A percentile compares a stretch with the other conserved stretches of the same genome.
phyloP scores from a whole-genome alignment of 495 filamentous ascomycete genomes.

The Penicillium flavigenum region DNA sequence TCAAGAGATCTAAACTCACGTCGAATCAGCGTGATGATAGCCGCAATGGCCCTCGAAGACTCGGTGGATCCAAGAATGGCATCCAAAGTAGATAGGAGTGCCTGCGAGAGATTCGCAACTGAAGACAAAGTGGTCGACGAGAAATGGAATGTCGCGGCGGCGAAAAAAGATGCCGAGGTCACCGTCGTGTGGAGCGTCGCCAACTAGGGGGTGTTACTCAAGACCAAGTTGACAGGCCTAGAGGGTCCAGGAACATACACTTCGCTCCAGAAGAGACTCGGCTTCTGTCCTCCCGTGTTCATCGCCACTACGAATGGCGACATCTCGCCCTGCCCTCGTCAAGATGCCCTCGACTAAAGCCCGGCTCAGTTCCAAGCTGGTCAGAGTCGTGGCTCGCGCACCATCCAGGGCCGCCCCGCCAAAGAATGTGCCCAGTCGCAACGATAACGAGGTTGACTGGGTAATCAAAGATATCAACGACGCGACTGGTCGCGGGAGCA shows the following conservation, averaged over 20 bases:
- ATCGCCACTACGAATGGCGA: constrained; percentile 52
- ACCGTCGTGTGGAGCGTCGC: constrained; percentile 62
- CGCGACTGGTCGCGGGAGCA: constrained; percentile 66
- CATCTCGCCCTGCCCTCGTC: constrained; percentile 66
- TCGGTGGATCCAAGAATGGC: constrained; percentile 76
- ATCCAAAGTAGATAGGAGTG: constrained; percentile 66
- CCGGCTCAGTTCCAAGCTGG: constrained; percentile 66
- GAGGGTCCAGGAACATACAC: constrained; percentile 35
- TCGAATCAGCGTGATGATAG: constrained; percentile 71
- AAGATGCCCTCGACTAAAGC: constrained; percentile 66
- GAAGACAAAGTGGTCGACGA: constrained; percentile 62
- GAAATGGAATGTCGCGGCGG: constrained; percentile 69
- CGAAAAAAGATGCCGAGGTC: constrained; percentile 63
- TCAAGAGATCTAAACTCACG: constrained; percentile 69
- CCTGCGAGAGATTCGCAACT: constrained; percentile 61
- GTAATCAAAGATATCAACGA: constrained; percentile 68
- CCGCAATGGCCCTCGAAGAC: constrained; percentile 74
- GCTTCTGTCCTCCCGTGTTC: constrained; percentile 59
- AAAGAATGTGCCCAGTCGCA: constrained; percentile 68
- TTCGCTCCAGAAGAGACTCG: constrained; percentile 61
- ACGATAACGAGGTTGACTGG: constrained; percentile 65
- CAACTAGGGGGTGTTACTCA: constrained; percentile 37
- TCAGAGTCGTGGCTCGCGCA: constrained; percentile 66
- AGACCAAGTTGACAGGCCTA: neutral
- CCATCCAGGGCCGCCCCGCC: constrained; percentile 64